Conservation (phyloP, 164 flowering plant genomes). For the Tetracentron sinense region DNA sequence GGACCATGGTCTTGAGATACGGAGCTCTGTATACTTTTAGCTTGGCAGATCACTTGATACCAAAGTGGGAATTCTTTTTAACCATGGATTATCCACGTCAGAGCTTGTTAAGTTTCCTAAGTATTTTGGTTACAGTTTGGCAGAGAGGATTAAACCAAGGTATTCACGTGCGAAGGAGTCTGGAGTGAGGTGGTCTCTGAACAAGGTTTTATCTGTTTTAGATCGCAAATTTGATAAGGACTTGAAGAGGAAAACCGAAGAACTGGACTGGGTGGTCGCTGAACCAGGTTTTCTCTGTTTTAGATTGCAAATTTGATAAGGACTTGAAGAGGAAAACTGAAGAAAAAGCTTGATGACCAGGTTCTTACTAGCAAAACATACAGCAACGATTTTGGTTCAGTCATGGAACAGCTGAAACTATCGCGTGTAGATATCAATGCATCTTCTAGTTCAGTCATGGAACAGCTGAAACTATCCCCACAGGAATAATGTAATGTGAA, state of each 20-base stretch:
- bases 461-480: no score
- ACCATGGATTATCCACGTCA: constrained; percentile 64
- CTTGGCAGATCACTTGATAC: constrained; percentile 63
- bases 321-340: no score
- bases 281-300: no score
- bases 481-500: constrained; percentile 60
- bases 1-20: constrained; percentile 70
- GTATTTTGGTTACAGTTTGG: constrained; percentile 84
- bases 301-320: no score
- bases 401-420: no score
- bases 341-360: constrained; percentile 29
- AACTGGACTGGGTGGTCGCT: no score
- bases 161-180: constrained; percentile 41
- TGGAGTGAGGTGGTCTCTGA: constrained; percentile 63
- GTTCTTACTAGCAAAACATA: constrained; percentile 1
- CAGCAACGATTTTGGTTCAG: constrained; percentile 2
- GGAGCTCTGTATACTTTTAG: no score
- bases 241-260: no score
- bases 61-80: constrained; percentile 80
- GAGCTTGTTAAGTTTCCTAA: constrained; percentile 86
- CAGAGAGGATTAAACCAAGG: constrained; percentile 79
- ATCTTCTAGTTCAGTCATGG: constrained; percentile 55
- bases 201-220: constrained; percentile 62
- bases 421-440: no score
- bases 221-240: no score